These are phyloP conservation scores for Carex arenaria DNA, from an alignment of 202 grass and related monocot genomes.

Conservation along the genomic window DNA sequence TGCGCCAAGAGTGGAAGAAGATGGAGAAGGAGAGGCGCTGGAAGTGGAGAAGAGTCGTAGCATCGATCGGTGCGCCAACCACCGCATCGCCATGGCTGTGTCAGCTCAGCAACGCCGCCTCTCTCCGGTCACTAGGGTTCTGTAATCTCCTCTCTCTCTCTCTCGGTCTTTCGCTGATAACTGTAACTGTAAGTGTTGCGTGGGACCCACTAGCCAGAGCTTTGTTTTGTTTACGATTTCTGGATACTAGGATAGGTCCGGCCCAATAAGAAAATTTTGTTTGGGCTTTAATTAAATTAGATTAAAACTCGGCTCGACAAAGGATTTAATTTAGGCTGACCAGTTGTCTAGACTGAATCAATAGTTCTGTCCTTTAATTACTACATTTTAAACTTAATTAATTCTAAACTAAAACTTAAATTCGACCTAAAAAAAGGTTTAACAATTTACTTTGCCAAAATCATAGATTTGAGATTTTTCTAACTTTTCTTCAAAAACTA, in stretches of 20 bases:
- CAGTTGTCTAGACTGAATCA: too few species aligned
- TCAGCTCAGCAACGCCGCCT: slow-evolving; percentile 35
- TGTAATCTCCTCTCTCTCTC: background rate
- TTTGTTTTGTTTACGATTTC: background rate
- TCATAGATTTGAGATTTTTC: too few species aligned
- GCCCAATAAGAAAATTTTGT: background rate
- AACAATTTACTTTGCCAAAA: too few species aligned
- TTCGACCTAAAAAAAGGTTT: too few species aligned
- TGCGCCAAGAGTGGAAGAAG: background rate
- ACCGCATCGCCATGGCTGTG: slow-evolving; percentile 60
- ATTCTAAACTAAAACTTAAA: too few species aligned
- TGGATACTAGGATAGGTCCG: background rate
- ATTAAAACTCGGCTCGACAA: background rate
- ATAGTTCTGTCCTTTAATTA: too few species aligned
- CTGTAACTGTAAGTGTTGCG: background rate
- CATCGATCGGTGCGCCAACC: slow-evolving; percentile 35
- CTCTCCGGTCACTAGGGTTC: slow-evolving; percentile 22
- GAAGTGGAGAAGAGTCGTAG: slow-evolving; percentile 33
- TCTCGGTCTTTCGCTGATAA: background rate
- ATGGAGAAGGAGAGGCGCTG: slow-evolving; percentile 10
- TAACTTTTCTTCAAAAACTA: too few species aligned
- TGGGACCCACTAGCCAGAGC: background rate
- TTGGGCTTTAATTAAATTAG: background rate
- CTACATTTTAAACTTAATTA: too few species aligned
- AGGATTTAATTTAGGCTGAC: background rate